phyloP scores from a whole-genome alignment of 768 basidiomycete genomes.

The Royoungia palumana region DNA sequence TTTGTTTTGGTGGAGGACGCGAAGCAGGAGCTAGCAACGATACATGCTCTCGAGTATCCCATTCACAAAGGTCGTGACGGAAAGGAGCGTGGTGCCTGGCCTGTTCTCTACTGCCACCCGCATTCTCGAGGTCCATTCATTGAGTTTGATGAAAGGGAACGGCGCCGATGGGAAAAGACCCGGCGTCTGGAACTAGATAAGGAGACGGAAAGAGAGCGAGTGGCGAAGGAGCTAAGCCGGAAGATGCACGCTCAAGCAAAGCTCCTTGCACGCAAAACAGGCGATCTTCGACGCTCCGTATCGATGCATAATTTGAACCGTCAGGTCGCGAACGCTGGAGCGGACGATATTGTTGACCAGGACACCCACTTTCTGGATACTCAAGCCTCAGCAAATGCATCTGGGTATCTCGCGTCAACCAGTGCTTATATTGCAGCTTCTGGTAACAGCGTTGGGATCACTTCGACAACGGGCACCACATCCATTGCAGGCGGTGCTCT shows the following conservation, averaged over 20 bases:
- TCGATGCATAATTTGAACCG: conserved; percentile 78
- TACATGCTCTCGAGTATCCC: conserved; percentile 81
- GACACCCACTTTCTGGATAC: conserved; percentile 37
- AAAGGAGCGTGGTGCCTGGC: conserved; percentile 67
- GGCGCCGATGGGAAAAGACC: conserved; percentile 60
- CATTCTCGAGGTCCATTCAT: conserved; percentile 70
- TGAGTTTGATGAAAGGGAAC: conserved; percentile 72
- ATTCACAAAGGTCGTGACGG: conserved; percentile 50
- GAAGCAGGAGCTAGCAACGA: conserved; percentile 75
- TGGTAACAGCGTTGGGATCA: conserved; percentile 91
- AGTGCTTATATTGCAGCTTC: conserved; percentile 83
- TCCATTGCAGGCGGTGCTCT: conserved; percentile 52
- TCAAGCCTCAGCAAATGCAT: conserved; percentile 59
- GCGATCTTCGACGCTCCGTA: conserved; percentile 67
- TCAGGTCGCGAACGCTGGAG: conserved; percentile 38
- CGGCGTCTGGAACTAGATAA: conserved; percentile 40
- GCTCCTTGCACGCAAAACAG: conserved; percentile 30
- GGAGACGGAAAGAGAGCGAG: conserved; percentile 29
- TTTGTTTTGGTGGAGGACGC: conserved; percentile 94
- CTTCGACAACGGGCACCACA: conserved; percentile 87
- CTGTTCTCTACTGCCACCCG: conserved; percentile 77
- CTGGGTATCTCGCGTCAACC: conserved; percentile 62
- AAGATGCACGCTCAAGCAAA: conserved; percentile 29
- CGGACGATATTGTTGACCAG: conserved; percentile 42
- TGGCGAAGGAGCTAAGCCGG: conserved; percentile 26